A percentile compares a stretch with the other conserved stretches of the same genome.
These are phyloP conservation scores for Melanomma pulvis-pyrius DNA, from an alignment of 495 filamentous ascomycete genomes.

Conservation along the genomic window DNA sequence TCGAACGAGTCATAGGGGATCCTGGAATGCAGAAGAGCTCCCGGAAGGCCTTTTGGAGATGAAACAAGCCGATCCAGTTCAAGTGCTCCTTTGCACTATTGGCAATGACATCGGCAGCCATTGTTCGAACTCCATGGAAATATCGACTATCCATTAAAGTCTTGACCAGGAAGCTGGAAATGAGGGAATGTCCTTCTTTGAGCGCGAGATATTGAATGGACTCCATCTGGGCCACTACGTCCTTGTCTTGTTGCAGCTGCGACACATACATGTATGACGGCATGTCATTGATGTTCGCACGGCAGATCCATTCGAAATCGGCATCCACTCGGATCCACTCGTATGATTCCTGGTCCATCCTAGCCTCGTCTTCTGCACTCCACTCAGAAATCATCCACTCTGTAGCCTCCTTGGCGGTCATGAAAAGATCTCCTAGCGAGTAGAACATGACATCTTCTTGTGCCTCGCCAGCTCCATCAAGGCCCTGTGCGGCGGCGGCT, in stretches of 20 bases:
- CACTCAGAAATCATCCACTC: conserved; percentile 88
- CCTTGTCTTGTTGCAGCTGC: conserved; percentile 94
- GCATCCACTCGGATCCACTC: conserved; percentile 99
- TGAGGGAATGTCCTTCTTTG: conserved; percentile 68
- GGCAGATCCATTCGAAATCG: conserved; percentile 97
- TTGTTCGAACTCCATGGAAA: conserved; percentile 85
- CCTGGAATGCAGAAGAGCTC: conserved; percentile 82
- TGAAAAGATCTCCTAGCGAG: conserved; percentile 88
- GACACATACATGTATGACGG: conserved; percentile 96
- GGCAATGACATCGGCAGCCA: conserved; percentile 74
- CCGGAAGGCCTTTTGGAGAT: conserved; percentile 81
- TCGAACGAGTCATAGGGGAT: conserved; percentile 75
- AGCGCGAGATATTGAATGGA: conserved; percentile 64
- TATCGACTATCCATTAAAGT: conserved; percentile 91
- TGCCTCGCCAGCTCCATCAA: conserved; percentile 63
- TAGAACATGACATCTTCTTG: conserved; percentile 88
- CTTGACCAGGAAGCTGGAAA: conserved; percentile 81
- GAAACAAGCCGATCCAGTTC: conserved; percentile 78
- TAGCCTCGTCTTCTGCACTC: conserved; percentile 79
- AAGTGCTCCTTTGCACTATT: conserved; percentile 69
- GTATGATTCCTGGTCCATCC: conserved; percentile 94
- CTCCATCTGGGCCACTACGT: conserved; percentile 94
- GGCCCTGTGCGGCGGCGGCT: conserved; percentile 61
- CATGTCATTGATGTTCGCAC: conserved; percentile 70
- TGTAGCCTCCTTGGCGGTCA: conserved; percentile 74